Percentiles rank a stretch among this genome's conserved stretches.
These are phyloP conservation scores for Aegilops bicornis DNA, from an alignment of 176 grass and related monocot genomes.

Conservation along the genomic window DNA sequence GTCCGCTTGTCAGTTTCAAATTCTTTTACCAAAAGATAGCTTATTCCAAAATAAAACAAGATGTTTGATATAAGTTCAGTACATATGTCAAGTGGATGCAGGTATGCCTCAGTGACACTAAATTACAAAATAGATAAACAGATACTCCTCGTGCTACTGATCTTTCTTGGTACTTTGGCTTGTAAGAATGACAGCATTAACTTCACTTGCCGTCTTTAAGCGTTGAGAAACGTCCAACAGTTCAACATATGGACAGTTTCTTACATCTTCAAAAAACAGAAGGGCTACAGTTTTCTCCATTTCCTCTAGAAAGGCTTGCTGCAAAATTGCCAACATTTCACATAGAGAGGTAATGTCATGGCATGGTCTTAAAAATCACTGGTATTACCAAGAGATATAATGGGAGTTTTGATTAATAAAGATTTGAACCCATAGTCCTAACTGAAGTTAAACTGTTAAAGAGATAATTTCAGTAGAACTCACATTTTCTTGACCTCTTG, in stretches of 20 bases:
- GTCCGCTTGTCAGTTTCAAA: background rate
- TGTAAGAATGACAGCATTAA: constrained; percentile 91
- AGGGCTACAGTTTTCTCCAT: constrained; percentile 87
- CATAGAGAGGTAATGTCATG: background rate
- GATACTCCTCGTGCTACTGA: constrained; percentile 29
- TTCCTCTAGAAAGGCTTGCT: constrained; percentile 85
- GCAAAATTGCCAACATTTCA: background rate
- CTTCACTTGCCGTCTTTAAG: constrained; percentile 88
- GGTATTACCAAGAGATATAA: background rate
- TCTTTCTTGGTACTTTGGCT: constrained; percentile 99
- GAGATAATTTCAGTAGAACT: constrained; percentile 18
- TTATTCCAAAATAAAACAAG: background rate
- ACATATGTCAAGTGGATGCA: background rate
- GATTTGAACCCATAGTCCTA: background rate
- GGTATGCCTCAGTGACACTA: background rate
- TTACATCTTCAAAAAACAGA: constrained; percentile 81
- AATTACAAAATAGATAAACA: background rate
- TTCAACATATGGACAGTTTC: constrained; percentile 81
- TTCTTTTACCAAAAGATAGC: constrained; percentile 3
- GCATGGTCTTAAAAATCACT: background rate
- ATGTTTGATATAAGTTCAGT: background rate
- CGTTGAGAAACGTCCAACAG: constrained; percentile 88
- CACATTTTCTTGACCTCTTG: constrained; percentile 88
- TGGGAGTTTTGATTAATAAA: background rate
- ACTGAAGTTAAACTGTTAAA: background rate